Percentiles rank a stretch among this genome's conserved stretches.
Conservation (phyloP, 1,284 basidiomycete species). For the Leccinum huronense region DNA sequence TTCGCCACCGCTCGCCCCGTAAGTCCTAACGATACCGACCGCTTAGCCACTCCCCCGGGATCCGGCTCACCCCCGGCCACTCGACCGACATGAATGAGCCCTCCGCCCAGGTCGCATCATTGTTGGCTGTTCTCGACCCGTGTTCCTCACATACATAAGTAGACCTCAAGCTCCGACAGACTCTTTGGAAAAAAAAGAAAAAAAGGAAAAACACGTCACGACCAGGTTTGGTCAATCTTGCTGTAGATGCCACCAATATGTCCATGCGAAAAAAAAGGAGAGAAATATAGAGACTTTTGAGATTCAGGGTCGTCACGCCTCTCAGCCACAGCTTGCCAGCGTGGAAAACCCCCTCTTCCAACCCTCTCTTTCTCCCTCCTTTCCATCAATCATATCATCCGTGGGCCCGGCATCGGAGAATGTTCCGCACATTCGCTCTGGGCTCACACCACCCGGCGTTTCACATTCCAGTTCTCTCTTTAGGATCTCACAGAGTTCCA, state of each 20-base stretch:
- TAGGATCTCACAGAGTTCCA: background rate
- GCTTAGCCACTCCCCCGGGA: background rate
- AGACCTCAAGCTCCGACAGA: constrained; percentile 27
- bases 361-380: background rate
- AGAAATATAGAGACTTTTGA: background rate
- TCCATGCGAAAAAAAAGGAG: background rate
- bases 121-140: constrained; percentile 15
- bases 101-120: constrained; percentile 34
- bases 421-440: constrained; percentile 11
- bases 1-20: background rate
- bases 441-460: constrained; percentile 1
- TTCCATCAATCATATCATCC: background rate
- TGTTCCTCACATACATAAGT: background rate
- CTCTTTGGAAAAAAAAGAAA: background rate
- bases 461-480: constrained; percentile 13
- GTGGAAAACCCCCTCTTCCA: constrained; percentile 18
- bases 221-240: constrained; percentile 14
- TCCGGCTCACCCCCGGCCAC: background rate
- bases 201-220: background rate
- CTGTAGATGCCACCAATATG: constrained; percentile 5
- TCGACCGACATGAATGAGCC: constrained; percentile 10
- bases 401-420: constrained; percentile 7
- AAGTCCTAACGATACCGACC: background rate
- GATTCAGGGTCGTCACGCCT: constrained; percentile 30
- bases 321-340: constrained; percentile 16